These are phyloP conservation scores for Monosporascus ibericus DNA, from an alignment of 2,329 filamentous ascomycete genomes.

Conservation along the genomic window DNA sequence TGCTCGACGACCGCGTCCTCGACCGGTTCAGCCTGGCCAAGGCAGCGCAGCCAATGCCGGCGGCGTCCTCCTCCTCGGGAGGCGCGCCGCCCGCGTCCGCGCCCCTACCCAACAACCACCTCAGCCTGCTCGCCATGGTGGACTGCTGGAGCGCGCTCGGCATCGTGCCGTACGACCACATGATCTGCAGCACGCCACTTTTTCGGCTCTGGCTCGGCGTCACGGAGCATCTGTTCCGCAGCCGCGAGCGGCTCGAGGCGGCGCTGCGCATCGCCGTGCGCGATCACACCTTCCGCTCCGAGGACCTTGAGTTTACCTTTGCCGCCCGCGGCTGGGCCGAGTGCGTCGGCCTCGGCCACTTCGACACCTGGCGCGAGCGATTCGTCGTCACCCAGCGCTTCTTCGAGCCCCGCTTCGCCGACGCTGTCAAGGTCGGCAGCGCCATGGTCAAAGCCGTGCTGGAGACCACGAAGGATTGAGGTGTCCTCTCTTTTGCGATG, in stretches of 20 bases:
- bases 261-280: constrained; percentile 79
- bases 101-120: constrained; percentile 82
- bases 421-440: constrained; percentile 83
- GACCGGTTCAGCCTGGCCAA: constrained; percentile 80
- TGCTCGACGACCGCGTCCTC: constrained; percentile 78
- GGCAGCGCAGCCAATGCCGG: constrained; percentile 26
- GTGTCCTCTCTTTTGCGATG: background rate
- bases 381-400: constrained; percentile 88
- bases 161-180: constrained; percentile 97
- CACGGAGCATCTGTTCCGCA: constrained; percentile 92
- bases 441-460: constrained; percentile 96
- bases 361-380: constrained; percentile 85
- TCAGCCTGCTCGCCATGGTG: constrained; percentile 91
- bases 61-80: background rate
- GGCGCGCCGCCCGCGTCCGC: constrained; percentile 29
- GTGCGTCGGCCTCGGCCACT: constrained; percentile 84
- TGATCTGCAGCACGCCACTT: constrained; percentile 97
- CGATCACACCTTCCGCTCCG: constrained; percentile 86
- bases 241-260: constrained; percentile 72
- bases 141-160: constrained; percentile 95
- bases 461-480: constrained; percentile 58
- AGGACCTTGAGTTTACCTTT: constrained; percentile 97
- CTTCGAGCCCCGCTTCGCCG: constrained; percentile 83
- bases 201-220: constrained; percentile 96
- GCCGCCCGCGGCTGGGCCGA: constrained; percentile 94